Base-by-base conservation (phyloP, 805 yeast species). In the Phaffomyces antillensis region DNA sequence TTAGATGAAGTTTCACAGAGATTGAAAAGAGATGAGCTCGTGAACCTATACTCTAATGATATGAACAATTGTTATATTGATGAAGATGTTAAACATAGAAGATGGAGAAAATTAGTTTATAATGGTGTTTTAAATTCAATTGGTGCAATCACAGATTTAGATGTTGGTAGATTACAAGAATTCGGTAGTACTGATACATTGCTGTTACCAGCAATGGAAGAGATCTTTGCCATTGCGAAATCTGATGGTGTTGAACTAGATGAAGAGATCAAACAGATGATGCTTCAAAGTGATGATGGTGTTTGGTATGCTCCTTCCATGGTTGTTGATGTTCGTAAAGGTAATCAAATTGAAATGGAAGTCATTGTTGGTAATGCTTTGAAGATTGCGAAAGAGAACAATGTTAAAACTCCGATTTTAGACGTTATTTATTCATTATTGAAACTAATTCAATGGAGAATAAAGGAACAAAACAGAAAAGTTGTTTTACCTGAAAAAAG, bases 51-150 rank as follows among this genome's bases (percentile, higher is more conserved):
- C 60, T 52, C 63, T 25, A 71, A 71, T 42, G 72, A 66, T 7
- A 56, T 64, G 39, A 77, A 77, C 51, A 49, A 58, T 2, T 64
- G 71, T 50, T 52, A 52, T 15, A 68, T 68, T 45, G 71, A 65
- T 43, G 67, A 68, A 9, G 69, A 76, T 52, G 76, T 73, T 38
- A 71, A 71, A 58, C 68, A 59, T 59, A 67, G 75, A 35, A 68
- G 95, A 52, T 82, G 86, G 78, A 65, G 71, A 45, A 85, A 85
- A 59, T 69, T 85, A 49, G 71, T 85, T 13, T 84, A 83, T 65
- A 85, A 84, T 59, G 81, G 86, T 18, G 66, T 82, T 1, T 67
- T 79, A 57, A 85, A 85, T 64, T 73, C 89, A 7, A 63, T 75
- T 6, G 71, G 83, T 48, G 77, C 86, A 0, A 59, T 82, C 39